Evolutionary conservation across 2,329 filamentous ascomycete genomes (phyloP), one percentile per base, ranked within the genome.

Genomic region (Diplodia sapinea): DNA sequence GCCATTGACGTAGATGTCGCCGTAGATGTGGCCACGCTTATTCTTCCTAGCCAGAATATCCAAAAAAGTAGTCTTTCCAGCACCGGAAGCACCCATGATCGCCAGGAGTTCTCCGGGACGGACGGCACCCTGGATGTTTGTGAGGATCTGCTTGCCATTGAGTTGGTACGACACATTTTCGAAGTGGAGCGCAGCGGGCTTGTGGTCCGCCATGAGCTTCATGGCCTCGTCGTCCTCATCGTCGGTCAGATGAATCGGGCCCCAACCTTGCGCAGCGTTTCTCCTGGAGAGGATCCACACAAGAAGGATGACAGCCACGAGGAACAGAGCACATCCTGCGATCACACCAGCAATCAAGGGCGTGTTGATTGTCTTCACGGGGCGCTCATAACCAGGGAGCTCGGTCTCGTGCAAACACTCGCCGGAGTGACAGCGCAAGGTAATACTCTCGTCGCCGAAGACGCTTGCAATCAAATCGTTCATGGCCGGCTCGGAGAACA

Each of bases 11-110:
- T 90, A 95, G 74, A 97, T 96, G 69, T 94, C 87, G 23, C 96
- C 96, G 9, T 85, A 82, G 0, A 91, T 87, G 2, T 84, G 79
- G 49, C 95, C 96, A 40, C 93, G 89, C 81, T 99, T 99, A 80
- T 98, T 98, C 84, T 98, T 99, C 70, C 94, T 89, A 9, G 95
- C 95, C 56, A 99, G 83, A 68, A 99, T 97, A 76, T 99, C 95
- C 54, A 99, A 83, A 79, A 99, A 98, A 0, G 93, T 97, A 0
- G 95, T 99, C 81, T 99, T 99, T 68, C 95, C 95, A 51, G 95
- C 96, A 36, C 95, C 95, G 0, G 95, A 99, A 8, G 95, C 94
- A 67, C 95, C 95, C 94, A 99, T 99, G 74, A 99, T 96, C 9
- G 95, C 95, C 71, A 94, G 92, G 8, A 98, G 88, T 77, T 99